Conservation (phyloP, 2,329 filamentous ascomycete species). For the Myriosclerotinia curreyana region DNA sequence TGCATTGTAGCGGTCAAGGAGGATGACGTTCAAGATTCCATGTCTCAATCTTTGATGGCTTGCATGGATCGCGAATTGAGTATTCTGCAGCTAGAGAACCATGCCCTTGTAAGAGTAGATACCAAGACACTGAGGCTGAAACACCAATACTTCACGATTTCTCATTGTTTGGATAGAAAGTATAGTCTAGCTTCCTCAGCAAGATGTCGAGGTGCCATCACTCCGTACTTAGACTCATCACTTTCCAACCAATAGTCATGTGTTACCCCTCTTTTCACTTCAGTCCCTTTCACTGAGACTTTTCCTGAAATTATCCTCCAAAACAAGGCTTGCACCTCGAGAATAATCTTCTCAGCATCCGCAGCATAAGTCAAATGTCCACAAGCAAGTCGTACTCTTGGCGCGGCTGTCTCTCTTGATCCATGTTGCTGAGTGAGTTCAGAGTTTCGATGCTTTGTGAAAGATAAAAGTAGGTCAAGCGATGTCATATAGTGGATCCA, state of each 20-base stretch:
- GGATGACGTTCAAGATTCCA: background rate
- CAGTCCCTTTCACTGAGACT: conserved; percentile 38
- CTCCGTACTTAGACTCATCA: conserved; percentile 39
- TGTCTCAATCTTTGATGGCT: conserved; percentile 2
- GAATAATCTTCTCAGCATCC: conserved; percentile 42
- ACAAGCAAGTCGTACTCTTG: conserved; percentile 37
- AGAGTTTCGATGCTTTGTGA: conserved; percentile 40
- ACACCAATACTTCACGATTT: conserved; percentile 10
- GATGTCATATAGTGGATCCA: conserved; percentile 42
- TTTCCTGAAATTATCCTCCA: conserved; percentile 38
- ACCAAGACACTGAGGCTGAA: conserved; percentile 19
- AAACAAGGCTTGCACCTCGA: conserved; percentile 40
- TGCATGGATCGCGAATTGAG: conserved; percentile 13
- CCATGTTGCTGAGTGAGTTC: conserved; percentile 29
- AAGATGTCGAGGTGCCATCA: conserved; percentile 41
- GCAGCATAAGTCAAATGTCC: conserved; percentile 42
- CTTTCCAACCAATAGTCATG: conserved; percentile 41
- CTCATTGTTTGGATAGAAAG: conserved; percentile 25
- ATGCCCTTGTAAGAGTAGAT: conserved; percentile 14
- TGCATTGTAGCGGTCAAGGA: conserved; percentile 16
- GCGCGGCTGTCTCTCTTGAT: conserved; percentile 27
- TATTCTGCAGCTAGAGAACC: conserved; percentile 18
- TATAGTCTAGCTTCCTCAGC: conserved; percentile 35
- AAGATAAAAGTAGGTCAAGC: conserved; percentile 40
- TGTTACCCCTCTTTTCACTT: conserved; percentile 37